phyloP scores from a whole-genome alignment of 73 alveolate genomes.

The Paramecium sexaurelia region DNA sequence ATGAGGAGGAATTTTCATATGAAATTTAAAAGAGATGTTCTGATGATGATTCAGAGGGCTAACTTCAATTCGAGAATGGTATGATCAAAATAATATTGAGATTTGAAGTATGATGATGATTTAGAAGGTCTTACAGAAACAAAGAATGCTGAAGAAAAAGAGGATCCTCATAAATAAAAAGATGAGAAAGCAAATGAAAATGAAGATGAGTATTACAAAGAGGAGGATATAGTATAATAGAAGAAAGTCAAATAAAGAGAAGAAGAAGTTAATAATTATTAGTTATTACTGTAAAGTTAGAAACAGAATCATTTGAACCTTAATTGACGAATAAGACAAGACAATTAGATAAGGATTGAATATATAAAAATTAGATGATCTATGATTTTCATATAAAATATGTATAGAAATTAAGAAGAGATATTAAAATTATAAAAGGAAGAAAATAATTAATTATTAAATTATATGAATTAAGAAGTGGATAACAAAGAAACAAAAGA shows the following conservation, averaged over 20 bases:
- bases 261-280: not conserved
- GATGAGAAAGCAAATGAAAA: not conserved
- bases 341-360: not conserved
- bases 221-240: not conserved
- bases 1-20: slow-evolving; percentile 5
- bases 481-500: not conserved
- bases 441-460: not conserved
- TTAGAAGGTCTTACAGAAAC: not conserved
- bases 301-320: not conserved
- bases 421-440: not conserved
- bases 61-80: not conserved
- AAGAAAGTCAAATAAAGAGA: not conserved
- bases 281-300: not conserved
- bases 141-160: not conserved
- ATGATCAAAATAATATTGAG: not conserved
- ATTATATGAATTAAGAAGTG: not conserved
- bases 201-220: not conserved
- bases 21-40: not conserved
- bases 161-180: not conserved
- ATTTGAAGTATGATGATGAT: not conserved
- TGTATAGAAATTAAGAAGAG: not conserved
- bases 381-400: not conserved
- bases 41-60: not conserved
- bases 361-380: not conserved
- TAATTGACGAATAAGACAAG: not conserved